Conservation (phyloP, 2,329 filamentous ascomycete species). For the Neocucurbitaria cava region DNA sequence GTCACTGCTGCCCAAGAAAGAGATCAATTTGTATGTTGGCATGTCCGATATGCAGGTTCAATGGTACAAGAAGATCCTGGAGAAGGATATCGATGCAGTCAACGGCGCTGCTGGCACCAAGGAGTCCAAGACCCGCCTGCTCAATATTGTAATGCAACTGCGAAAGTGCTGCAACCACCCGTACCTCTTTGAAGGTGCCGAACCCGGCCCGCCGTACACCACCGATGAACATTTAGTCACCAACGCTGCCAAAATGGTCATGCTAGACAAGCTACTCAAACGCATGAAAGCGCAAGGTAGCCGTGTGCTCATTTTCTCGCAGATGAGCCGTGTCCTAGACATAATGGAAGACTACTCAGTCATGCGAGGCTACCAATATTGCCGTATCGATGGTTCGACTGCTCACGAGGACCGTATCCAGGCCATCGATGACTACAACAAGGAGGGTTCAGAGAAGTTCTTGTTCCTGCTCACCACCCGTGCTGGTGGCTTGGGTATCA, state of each 20-base stretch:
- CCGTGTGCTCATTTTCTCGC: conserved; percentile 97
- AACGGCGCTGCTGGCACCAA: conserved; percentile 96
- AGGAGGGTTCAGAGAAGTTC: conserved; percentile 84
- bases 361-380: conserved; percentile 93
- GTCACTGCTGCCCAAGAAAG: conserved; percentile 95
- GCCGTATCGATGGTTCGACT: conserved; percentile 94
- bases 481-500: conserved; percentile 95
- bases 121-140: conserved; percentile 93
- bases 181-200: conserved; percentile 96
- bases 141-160: conserved; percentile 99
- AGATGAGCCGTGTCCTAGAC: conserved; percentile 97
- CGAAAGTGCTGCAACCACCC: conserved; percentile 99
- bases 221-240: conserved; percentile 94
- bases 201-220: conserved; percentile 96
- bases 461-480: conserved; percentile 94
- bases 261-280: conserved; percentile 88
- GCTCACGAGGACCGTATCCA: conserved; percentile 97
- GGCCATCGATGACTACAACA: conserved; percentile 98
- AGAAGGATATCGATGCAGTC: conserved; percentile 98
- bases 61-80: conserved; percentile 98
- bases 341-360: conserved; percentile 99
- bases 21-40: conserved; percentile 94
- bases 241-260: conserved; percentile 97
- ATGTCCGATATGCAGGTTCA: conserved; percentile 99
- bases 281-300: conserved; percentile 87